Base-by-base conservation (phyloP, 306 rosid genomes). In the Cicer pinnatifidum region DNA sequence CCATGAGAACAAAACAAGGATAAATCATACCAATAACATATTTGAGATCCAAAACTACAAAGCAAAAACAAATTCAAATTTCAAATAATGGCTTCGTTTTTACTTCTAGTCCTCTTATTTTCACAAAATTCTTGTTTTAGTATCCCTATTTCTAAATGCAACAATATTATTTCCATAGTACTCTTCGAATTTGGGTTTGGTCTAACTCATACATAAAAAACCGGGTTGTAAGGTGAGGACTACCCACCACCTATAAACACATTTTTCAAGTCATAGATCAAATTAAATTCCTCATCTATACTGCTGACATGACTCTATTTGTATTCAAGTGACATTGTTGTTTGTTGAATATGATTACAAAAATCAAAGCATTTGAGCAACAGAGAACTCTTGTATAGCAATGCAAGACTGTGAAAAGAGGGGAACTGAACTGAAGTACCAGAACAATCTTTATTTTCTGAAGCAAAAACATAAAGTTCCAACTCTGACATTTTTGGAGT, bases 11-110 rank as follows among this genome's bases (percentile, higher is more conserved):
- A 60, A 38, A 61, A 64, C 13, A 63, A 59, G 4, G 39, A 70
- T 11, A 9, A 41, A 53, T 23, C 2, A 12, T 64, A 75, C 33
- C 54, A 75, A 28, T 44, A 19, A 64, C 33, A 59, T 15, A 69
- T n/a, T 65, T 65, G 48, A 73, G 76, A 75, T 41, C 78, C 72
- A 74, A 78, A 76, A 57, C 69, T 4, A 63, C 52, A 72, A 59
- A 4, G n/a, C 46, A 62, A 53, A 9, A 66, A 57, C 47, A 75
- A 70, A 47, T 62, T 78, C 13, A 62, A 75, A 73, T 28, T 28
- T 28, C 35, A 28, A 28, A 28, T 28, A 19, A 6, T 6, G 13
- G 11, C 15, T 6, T 53, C n/a, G 13, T 62, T 71, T 71, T 48
- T 9, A 67, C 41, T 67, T 71, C n/a, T 33, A 17, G 12, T 15